Percentiles rank a stretch among this genome's conserved stretches.
phyloP scores from a whole-genome alignment of 768 basidiomycete species.

The Grammothele lineata region DNA sequence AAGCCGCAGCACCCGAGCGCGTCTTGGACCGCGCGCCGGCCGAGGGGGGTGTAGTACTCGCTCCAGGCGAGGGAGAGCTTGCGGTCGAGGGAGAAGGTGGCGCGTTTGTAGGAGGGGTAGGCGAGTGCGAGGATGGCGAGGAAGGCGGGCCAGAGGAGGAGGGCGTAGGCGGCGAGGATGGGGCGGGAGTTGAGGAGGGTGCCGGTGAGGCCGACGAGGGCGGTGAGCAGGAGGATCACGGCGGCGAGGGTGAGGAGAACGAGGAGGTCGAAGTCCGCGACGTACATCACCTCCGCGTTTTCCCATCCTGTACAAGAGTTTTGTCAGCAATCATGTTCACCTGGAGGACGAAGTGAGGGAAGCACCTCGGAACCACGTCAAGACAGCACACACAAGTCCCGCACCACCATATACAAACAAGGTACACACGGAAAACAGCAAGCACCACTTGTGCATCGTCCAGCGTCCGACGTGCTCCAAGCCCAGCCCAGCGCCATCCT shows the following conservation, averaged over 20 bases:
- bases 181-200: conserved; percentile 64
- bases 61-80: conserved; percentile 71
- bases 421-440: conserved; percentile 49
- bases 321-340: not conserved
- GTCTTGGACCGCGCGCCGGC: conserved; percentile 56
- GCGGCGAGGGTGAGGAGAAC: conserved; percentile 54
- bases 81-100: conserved; percentile 54
- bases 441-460: conserved; percentile 60
- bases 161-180: conserved; percentile 59
- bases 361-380: conserved; percentile 59
- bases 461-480: conserved; percentile 41
- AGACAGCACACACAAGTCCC: conserved; percentile 46
- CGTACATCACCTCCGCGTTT: conserved; percentile 59
- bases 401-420: conserved; percentile 53
- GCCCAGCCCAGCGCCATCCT: conserved; percentile 35
- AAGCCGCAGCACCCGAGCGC: conserved; percentile 64
- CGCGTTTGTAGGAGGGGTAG: conserved; percentile 61
- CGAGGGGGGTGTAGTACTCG: conserved; percentile 50
- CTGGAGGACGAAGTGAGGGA: not conserved
- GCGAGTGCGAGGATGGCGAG: conserved; percentile 55
- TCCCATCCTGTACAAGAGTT: conserved; percentile 42
- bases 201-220: conserved; percentile 57
- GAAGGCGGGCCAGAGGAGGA: conserved; percentile 65
- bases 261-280: conserved; percentile 54
- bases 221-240: conserved; percentile 51